Evolutionary conservation across 768 basidiomycete species (phyloP).

Genomic region (Mycena indigotica): DNA sequence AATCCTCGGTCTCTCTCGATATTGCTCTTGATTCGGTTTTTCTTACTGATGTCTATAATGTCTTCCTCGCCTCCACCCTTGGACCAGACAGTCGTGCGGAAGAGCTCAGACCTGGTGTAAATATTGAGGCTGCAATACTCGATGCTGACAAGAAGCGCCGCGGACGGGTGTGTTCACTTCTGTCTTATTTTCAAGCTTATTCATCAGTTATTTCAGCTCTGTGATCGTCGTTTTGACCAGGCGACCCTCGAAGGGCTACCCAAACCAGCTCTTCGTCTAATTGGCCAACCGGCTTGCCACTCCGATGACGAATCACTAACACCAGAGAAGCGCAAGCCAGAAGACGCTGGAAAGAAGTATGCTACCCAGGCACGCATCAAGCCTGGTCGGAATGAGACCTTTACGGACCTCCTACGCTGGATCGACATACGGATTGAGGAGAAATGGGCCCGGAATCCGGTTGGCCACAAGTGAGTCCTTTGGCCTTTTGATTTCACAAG

Average conservation of each 20-base stretch:
- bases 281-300: neutral
- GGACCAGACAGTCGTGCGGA: neutral
- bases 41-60: constrained; percentile 7
- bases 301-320: neutral
- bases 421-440: neutral
- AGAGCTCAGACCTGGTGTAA: neutral
- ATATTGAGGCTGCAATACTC: neutral
- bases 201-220: neutral
- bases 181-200: neutral
- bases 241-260: neutral
- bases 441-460: neutral
- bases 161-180: neutral
- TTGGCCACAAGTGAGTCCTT: neutral
- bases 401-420: neutral
- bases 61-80: constrained; percentile 1
- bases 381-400: neutral
- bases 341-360: neutral
- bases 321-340: neutral
- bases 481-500: neutral
- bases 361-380: neutral
- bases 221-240: neutral
- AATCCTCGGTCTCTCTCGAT: neutral
- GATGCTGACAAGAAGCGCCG: neutral
- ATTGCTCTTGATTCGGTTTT: neutral
- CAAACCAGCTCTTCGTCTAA: neutral